Evolutionary conservation across 441 rosid species (phyloP).

Genomic region (Aquilaria agallochum): DNA sequence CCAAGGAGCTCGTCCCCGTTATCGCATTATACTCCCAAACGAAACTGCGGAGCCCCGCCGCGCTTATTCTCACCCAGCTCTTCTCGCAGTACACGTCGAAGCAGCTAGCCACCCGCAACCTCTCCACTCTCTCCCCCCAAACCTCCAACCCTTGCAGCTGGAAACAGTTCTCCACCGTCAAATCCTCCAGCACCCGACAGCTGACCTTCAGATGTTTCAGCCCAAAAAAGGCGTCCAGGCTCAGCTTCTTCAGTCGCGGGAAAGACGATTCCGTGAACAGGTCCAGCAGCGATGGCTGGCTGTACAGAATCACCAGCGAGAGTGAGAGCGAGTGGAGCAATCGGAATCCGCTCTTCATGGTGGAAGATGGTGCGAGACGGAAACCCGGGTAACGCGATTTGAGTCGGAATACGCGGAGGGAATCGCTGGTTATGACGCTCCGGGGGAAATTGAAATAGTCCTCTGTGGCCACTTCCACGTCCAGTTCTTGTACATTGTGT

Average conservation of each 20-base stretch:
- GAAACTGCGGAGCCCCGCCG: slow-evolving; percentile 36
- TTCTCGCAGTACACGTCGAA: slow-evolving; percentile 37
- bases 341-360: slow-evolving; percentile 51
- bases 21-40: slow-evolving; percentile 53
- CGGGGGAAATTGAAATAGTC: slow-evolving; percentile 86
- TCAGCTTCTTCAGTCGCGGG: slow-evolving; percentile 47
- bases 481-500: slow-evolving; percentile 59
- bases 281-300: slow-evolving; percentile 45
- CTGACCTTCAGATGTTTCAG: slow-evolving; percentile 48
- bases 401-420: slow-evolving; percentile 42
- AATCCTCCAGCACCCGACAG: slow-evolving; percentile 50
- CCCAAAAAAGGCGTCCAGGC: slow-evolving; percentile 49
- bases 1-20: slow-evolving; percentile 29
- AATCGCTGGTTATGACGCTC: slow-evolving; percentile 46
- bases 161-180: slow-evolving; percentile 47
- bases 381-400: slow-evolving; percentile 65
- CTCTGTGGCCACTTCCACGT: slow-evolving; percentile 69
- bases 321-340: slow-evolving; percentile 51
- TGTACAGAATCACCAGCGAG: slow-evolving; percentile 40
- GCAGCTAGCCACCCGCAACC: slow-evolving; percentile 46
- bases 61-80: slow-evolving; percentile 45
- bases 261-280: slow-evolving; percentile 64
- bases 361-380: slow-evolving; percentile 54
- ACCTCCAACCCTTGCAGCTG: slow-evolving; percentile 53
- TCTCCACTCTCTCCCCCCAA: slow-evolving; percentile 36